A percentile compares a stretch with the other conserved stretches of the same genome.
phyloP scores from a whole-genome alignment of 306 rosid genomes.

The Calophaca sinica region DNA sequence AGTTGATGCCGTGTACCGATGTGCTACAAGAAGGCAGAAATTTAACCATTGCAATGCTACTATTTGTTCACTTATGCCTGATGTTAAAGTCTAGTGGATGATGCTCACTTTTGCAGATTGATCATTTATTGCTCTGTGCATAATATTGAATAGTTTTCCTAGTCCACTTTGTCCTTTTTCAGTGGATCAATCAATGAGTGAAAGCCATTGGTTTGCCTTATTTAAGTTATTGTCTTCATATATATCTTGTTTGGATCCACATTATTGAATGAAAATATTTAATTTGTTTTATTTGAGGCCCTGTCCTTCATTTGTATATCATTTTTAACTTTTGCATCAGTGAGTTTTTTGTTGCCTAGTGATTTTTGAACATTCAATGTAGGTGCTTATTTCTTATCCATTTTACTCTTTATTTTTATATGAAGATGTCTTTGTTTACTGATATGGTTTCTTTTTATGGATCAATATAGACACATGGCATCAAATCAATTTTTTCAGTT shows the following conservation, averaged over 20 bases:
- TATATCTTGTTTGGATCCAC: conserved; percentile 18
- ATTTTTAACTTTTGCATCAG: neutral
- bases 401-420: too few species aligned
- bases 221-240: conserved; percentile 19
- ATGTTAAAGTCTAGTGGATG: too few species aligned
- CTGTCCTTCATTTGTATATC: conserved; percentile 17
- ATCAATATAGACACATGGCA: neutral
- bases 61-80: neutral
- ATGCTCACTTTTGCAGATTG: neutral
- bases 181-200: neutral
- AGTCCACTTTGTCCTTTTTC: conserved; percentile 4
- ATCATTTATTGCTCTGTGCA: neutral
- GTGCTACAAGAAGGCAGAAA: conserved; percentile 9
- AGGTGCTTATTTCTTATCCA: too few species aligned
- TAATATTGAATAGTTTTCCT: conserved; percentile 29
- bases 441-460: conserved; percentile 4
- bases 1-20: neutral
- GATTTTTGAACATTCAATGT: conserved; percentile 1
- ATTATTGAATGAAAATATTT: conserved; percentile 22
- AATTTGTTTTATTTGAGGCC: conserved; percentile 23
- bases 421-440: conserved; percentile 1
- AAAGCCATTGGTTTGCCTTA: conserved; percentile 22
- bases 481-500: too few species aligned
- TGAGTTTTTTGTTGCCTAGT: neutral
- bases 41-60: neutral